Evolutionary conservation across 805 yeast genomes (phyloP), one percentile per base, ranked within the genome.

Genomic region (Schizosaccharomyces japonicus): DNA sequence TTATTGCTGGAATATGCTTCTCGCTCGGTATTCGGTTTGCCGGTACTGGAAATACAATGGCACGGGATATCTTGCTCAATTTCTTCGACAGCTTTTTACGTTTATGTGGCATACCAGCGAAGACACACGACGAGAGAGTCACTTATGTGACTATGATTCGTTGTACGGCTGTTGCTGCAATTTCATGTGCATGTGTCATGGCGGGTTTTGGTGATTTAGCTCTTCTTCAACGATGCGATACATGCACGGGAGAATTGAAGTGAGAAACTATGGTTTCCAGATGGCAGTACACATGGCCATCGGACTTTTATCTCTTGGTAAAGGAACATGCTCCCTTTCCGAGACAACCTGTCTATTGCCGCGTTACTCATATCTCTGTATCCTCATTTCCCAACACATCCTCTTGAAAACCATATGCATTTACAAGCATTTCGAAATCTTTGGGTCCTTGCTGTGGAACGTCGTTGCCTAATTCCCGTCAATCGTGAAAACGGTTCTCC

Each of bases 181-280:
- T 87, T 4, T 70, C 90, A 6, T 59, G 72, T 5, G 71, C 95
- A 0, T 66, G 82, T 26, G 69, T 84, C 0, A 80, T 83, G 80
- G 85, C 94, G 1, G 94, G 95, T 1, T 73, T 84, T 13, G 96
- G 98, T 1, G 95, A 90, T 58, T 61, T 85, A 48, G 80, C 75
- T 40, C 72, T 76, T 0, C 71, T 90, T 53, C 68, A 85, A 54
- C 67, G 47, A 64, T 82, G 39, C 67, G 94, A 50, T 15, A 23
- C 8, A 62, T 82, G 29, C 84, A 80, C 57, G 80, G 78, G 19
- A 66, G 67, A 56, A 34, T 61, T 30, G 50, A 51, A 13, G 29
- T 59, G 47, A 49, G 48, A 10, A 66, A 67, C 7, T 83, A 72
- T 58, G 90, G 94, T 0, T 72, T 75, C 50, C 80, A 72, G 55